phyloP scores from a whole-genome alignment of 2,329 filamentous ascomycete species.

The Helotiales sp. region DNA sequence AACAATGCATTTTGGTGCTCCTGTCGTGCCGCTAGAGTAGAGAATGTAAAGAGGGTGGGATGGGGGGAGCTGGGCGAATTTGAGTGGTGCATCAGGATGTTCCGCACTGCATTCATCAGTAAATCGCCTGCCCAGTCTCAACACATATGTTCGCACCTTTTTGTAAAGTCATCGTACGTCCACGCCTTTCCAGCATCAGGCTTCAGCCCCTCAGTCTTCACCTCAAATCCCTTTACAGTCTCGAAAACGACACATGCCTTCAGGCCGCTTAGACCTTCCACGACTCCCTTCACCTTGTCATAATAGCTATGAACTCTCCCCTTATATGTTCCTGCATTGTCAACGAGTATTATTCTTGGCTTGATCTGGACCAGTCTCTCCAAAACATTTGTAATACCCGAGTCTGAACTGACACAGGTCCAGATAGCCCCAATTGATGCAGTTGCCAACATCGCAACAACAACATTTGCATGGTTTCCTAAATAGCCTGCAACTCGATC shows the following conservation, averaged over 20 bases:
- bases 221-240: conserved; percentile 49
- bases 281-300: conserved; percentile 77
- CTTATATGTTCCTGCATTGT: conserved; percentile 89
- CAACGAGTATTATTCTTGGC: conserved; percentile 80
- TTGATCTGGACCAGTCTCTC: conserved; percentile 85
- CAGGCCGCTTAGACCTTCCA: conserved; percentile 60
- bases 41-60: conserved; percentile 92
- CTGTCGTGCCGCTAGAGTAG: conserved; percentile 90
- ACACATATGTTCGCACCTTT: conserved; percentile 16
- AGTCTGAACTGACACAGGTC: conserved; percentile 92
- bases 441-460: conserved; percentile 85
- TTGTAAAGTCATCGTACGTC: conserved; percentile 45
- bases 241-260: conserved; percentile 74
- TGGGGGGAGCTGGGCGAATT: conserved; percentile 76
- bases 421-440: conserved; percentile 84
- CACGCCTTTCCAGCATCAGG: conserved; percentile 38
- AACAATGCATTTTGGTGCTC: conserved; percentile 87
- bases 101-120: conserved; percentile 37
- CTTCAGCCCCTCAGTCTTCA: conserved; percentile 19
- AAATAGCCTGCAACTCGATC: conserved; percentile 73
- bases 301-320: conserved; percentile 83
- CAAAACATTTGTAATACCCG: conserved; percentile 84
- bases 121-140: not conserved
- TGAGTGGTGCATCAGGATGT: conserved; percentile 41
- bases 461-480: conserved; percentile 83